Conservation (phyloP, 257 asterid species). For the Verbena officinalis region DNA sequence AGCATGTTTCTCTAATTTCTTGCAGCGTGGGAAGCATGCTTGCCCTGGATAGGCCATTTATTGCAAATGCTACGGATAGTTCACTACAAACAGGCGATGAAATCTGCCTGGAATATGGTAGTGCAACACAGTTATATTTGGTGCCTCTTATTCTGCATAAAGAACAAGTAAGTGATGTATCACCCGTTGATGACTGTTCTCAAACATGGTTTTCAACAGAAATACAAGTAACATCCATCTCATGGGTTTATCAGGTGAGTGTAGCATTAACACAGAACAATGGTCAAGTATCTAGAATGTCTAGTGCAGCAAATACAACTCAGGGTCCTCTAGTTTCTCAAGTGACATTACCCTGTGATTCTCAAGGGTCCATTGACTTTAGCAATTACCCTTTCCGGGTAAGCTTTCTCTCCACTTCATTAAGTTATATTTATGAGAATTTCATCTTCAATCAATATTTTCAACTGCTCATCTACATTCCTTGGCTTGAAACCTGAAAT, state of each 20-base stretch:
- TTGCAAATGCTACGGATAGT: constrained; percentile 57
- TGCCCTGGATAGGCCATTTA: constrained; percentile 84
- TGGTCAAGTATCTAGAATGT: constrained; percentile 64
- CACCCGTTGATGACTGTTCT: constrained; percentile 12
- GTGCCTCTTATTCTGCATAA: constrained; percentile 74
- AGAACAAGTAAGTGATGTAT: constrained; percentile 63
- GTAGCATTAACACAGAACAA: constrained; percentile 77
- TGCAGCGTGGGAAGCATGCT: constrained; percentile 93
- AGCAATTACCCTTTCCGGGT: constrained; percentile 86
- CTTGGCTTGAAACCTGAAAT: constrained; percentile 15
- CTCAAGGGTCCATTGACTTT: constrained; percentile 89
- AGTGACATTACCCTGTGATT: constrained; percentile 87
- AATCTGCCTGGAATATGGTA: constrained; percentile 84
- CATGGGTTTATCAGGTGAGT: constrained; percentile 53
- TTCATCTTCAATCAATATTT: constrained; percentile 16
- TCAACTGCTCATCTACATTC: constrained; percentile 5
- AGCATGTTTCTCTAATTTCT: constrained; percentile 22
- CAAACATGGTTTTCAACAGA: constrained; percentile 19
- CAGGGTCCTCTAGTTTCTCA: constrained; percentile 79
- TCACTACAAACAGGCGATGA: constrained; percentile 46
- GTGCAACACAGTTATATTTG: constrained; percentile 78
- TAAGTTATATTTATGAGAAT: constrained; percentile 1
- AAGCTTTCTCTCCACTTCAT: constrained; percentile 40
- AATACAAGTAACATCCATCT: constrained; percentile 8
- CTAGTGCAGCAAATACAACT: constrained; percentile 49